A percentile compares a stretch with the other conserved stretches of the same genome.
Conservation (phyloP, 371 early-diverging fungal species). For the Nosema muscidifuracis region DNA sequence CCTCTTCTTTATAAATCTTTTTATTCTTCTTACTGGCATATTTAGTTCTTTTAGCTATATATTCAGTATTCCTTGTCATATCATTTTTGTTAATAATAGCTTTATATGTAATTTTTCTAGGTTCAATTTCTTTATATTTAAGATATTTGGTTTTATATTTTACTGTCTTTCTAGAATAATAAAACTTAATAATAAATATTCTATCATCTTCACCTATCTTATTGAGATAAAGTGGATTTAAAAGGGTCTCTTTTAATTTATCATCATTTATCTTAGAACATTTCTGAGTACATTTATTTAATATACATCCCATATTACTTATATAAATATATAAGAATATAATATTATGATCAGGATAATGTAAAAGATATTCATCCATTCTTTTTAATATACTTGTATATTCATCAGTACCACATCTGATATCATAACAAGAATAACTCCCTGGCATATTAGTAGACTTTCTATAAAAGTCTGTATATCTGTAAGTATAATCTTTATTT, state of each 20-base stretch:
- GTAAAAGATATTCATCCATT: neutral
- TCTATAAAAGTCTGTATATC: neutral
- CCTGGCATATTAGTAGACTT: neutral
- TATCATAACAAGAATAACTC: neutral
- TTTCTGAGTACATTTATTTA: neutral
- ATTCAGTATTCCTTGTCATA: neutral
- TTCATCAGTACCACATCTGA: neutral
- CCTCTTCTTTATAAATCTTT: neutral
- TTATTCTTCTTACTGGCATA: neutral
- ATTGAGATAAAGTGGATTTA: neutral
- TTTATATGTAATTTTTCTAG: neutral
- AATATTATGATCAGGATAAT: neutral
- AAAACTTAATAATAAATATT: neutral
- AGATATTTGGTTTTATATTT: neutral
- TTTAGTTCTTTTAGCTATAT: neutral
- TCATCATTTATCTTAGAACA: neutral
- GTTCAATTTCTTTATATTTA: neutral
- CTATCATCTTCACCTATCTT: neutral
- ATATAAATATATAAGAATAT: slow-evolving; percentile 1
- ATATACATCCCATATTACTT: neutral
- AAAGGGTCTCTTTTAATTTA: neutral
- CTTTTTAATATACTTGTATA: neutral
- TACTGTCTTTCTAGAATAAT: neutral
- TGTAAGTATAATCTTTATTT: neutral
- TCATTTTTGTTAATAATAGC: neutral